phyloP scores from a whole-genome alignment of 1,284 basidiomycete genomes.

The Rhodotorula glutinis region DNA sequence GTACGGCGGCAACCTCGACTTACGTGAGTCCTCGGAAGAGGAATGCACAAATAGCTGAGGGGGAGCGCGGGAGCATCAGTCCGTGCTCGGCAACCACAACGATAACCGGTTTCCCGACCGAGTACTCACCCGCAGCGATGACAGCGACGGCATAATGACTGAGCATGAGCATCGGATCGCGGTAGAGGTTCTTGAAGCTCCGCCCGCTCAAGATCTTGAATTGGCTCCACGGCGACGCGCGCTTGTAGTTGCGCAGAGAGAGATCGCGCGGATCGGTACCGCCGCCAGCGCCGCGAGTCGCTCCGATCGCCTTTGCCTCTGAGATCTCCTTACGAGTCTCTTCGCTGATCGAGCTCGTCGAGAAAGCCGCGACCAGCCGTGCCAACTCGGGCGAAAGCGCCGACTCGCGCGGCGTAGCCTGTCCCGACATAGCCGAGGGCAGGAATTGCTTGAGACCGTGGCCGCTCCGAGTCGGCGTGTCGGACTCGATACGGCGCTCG shows the following conservation, averaged over 20 bases:
- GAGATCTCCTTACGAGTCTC: slow-evolving; percentile 65
- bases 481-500: slow-evolving; percentile 56
- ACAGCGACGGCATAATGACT: slow-evolving; percentile 87
- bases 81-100: too few relatives aligned
- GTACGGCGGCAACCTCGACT: neutral
- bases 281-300: slow-evolving; percentile 46
- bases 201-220: slow-evolving; percentile 88
- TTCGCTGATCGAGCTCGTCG: slow-evolving; percentile 63
- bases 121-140: slow-evolving; percentile 67
- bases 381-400: slow-evolving; percentile 65
- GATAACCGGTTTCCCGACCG: too few relatives aligned
- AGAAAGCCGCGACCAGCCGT: slow-evolving; percentile 70
- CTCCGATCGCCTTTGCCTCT: slow-evolving; percentile 50
- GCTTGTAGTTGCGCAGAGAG: slow-evolving; percentile 70
- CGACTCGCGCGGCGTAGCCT: slow-evolving; percentile 48
- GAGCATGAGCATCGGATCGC: slow-evolving; percentile 84
- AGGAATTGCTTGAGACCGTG: slow-evolving; percentile 55
- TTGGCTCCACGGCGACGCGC: slow-evolving; percentile 82
- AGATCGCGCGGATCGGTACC: slow-evolving; percentile 56
- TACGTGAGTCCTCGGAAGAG: slow-evolving; percentile 70
- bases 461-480: slow-evolving; percentile 46
- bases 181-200: slow-evolving; percentile 91
- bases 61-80: neutral
- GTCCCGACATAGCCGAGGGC: slow-evolving; percentile 55
- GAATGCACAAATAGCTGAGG: slow-evolving; percentile 71